Evolutionary conservation across 179 eudicot genomes (phyloP), one percentile per base, ranked within the genome.

Genomic region (Drosera spatulata): DNA sequence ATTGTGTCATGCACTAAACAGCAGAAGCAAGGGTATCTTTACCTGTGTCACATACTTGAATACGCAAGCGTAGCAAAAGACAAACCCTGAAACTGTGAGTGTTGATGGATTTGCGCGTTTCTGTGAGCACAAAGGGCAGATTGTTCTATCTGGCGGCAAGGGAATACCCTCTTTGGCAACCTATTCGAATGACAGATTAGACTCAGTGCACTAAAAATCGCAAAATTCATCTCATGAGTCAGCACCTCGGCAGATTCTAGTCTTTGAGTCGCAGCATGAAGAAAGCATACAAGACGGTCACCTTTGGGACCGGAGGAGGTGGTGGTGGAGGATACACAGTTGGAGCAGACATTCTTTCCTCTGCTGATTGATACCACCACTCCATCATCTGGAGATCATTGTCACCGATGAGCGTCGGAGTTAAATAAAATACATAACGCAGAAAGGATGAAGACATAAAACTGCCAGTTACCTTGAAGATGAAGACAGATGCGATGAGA

Each of bases 21-120:
- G 33, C 33, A 22, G 33, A 22, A 22, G 33, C 33, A 22, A 22
- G 33, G 33, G 33, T 22, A 22, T 22, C 33, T 22, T 22, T 22
- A 22, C 33, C 33, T 22, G 33, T 22, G 33, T 22, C 1, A 1
- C 33, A 22, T 22, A 22, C 33, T 22, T 22, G 33, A 22, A 22
- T 22, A 22, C 33, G 33, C 33, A 22, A 22, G 33, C 33, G 1
- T 22, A 22, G 33, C 33, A 22, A 22, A 22, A 22, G 33, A 22
- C 95, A 69, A 84, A 86, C 73, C 98, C 98, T 56, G 98, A 91
- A 60, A 82, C 86, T 63, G 98, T 77, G 67, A 91, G 66, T 56
- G 77, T 93, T 49, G 98, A 86, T 41, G 98, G 95, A 77, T 91
- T 91, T 79, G 86, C 84, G 41, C 98, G 98, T 72, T 84, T 86